Percentiles rank a stretch among this genome's conserved stretches.
These are phyloP conservation scores for Annulohypoxylon moriforme DNA, from an alignment of 495 filamentous ascomycete genomes.

Conservation along the genomic window DNA sequence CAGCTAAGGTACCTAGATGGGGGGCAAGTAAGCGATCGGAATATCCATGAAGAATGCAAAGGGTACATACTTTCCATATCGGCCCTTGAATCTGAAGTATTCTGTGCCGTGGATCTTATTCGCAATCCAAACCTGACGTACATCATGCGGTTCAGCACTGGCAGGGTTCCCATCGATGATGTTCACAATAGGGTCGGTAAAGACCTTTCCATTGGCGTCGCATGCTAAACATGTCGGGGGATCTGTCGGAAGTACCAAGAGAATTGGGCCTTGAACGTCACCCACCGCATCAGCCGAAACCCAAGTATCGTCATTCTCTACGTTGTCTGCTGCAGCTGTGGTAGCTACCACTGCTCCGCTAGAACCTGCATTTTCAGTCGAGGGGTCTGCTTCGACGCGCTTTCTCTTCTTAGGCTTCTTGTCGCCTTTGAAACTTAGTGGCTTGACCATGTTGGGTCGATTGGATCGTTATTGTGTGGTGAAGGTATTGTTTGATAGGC, in stretches of 20 bases:
- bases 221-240: constrained; percentile 78
- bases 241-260: constrained; percentile 79
- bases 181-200: constrained; percentile 81
- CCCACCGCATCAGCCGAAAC: constrained; percentile 79
- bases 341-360: constrained; percentile 50
- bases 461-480: too few relatives aligned
- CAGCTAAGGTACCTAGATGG: constrained; percentile 73
- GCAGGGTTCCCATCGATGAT: constrained; percentile 79
- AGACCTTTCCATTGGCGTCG: constrained; percentile 87
- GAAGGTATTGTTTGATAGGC: not conserved
- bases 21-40: constrained; percentile 49
- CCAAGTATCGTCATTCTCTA: constrained; percentile 83
- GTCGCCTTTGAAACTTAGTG: constrained; percentile 95
- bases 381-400: constrained; percentile 59
- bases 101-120: constrained; percentile 86
- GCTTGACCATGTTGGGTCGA: constrained; percentile 71
- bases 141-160: constrained; percentile 92
- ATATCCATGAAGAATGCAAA: not conserved
- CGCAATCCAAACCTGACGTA: constrained; percentile 94
- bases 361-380: constrained; percentile 51
- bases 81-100: constrained; percentile 82
- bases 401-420: constrained; percentile 95
- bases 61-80: constrained; percentile 78
- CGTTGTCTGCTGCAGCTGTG: constrained; percentile 51
- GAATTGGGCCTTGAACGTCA: constrained; percentile 86